Percentiles rank a stretch among this genome's conserved stretches.
Evolutionary conservation across 306 rosid species (phyloP).

Genomic region (Canavalia ensiformis): DNA sequence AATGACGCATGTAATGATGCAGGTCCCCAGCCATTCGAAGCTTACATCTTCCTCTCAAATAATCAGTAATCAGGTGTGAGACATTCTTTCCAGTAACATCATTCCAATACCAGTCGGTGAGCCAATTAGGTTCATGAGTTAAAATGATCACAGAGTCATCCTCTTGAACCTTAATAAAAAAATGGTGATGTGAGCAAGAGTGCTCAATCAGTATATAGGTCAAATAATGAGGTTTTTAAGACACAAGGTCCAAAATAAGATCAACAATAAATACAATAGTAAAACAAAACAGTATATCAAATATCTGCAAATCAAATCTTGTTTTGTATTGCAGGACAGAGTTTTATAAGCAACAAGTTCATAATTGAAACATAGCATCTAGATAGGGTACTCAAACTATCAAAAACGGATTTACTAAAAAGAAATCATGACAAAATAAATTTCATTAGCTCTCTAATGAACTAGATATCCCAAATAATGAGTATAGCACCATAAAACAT

Average conservation of each 20-base stretch:
- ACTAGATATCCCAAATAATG: conserved; percentile 5
- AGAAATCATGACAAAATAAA: background rate
- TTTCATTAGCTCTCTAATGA: conserved; percentile 2
- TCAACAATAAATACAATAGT: conserved; percentile 10
- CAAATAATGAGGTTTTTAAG: conserved; percentile 15
- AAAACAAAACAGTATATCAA: conserved; percentile 10
- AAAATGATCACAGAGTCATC: conserved; percentile 86
- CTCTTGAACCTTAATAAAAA: conserved; percentile 71
- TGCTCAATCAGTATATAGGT: conserved; percentile 31
- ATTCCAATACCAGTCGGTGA: conserved; percentile 95
- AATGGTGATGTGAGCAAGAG: conserved; percentile 45
- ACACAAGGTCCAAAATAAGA: conserved; percentile 4
- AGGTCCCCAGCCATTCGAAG: conserved; percentile 98
- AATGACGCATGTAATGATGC: conserved; percentile 99
- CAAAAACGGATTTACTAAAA: background rate
- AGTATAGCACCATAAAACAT: background rate
- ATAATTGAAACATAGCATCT: conserved; percentile 12
- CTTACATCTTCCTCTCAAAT: conserved; percentile 93
- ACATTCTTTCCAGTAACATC: conserved; percentile 88
- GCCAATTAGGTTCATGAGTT: conserved; percentile 97
- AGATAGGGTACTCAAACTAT: background rate
- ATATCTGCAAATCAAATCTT: conserved; percentile 30
- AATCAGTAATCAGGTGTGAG: conserved; percentile 81
- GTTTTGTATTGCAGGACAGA: background rate
- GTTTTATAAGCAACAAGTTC: conserved; percentile 31